Conservation (phyloP, 1,284 basidiomycete species). For the Malassezia restricta region DNA sequence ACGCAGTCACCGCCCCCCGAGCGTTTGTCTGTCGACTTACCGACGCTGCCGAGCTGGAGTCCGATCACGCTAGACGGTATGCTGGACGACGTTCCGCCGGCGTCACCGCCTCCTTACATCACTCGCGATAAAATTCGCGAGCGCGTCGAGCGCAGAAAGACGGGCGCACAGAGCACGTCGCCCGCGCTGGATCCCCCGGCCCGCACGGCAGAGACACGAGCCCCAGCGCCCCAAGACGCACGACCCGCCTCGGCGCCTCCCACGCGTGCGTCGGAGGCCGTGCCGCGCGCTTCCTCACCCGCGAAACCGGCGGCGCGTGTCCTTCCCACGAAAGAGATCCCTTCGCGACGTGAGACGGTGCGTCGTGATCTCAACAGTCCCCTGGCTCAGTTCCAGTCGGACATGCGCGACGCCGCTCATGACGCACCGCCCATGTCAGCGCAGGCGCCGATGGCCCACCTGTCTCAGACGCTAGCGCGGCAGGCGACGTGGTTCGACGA, state of each 20-base stretch:
- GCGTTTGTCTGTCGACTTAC: constrained; percentile 14
- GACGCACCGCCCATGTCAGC: background rate
- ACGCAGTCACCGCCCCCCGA: background rate
- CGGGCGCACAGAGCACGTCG: background rate
- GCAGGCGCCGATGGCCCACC: background rate
- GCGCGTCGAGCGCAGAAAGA: constrained; percentile 15
- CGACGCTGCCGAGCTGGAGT: constrained; percentile 36
- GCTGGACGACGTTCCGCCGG: constrained; percentile 2
- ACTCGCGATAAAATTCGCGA: constrained; percentile 37
- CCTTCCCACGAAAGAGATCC: background rate
- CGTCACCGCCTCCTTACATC: constrained; percentile 27
- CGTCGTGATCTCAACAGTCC: background rate
- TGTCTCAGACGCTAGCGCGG: constrained; percentile 2
- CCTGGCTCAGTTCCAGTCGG: background rate
- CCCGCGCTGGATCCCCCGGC: background rate
- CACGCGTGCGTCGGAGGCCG: background rate
- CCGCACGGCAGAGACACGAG: background rate
- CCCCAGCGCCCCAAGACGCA: background rate
- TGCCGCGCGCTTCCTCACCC: background rate
- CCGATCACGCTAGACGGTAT: constrained; percentile 25
- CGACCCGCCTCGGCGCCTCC: background rate
- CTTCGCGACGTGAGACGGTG: background rate
- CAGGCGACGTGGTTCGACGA: constrained; percentile 9
- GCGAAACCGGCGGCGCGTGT: background rate
- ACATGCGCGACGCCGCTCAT: background rate